Percentiles rank a stretch among this genome's conserved stretches.
Conservation (phyloP, 768 basidiomycete genomes). For the Pleurotus pulmonarius region DNA sequence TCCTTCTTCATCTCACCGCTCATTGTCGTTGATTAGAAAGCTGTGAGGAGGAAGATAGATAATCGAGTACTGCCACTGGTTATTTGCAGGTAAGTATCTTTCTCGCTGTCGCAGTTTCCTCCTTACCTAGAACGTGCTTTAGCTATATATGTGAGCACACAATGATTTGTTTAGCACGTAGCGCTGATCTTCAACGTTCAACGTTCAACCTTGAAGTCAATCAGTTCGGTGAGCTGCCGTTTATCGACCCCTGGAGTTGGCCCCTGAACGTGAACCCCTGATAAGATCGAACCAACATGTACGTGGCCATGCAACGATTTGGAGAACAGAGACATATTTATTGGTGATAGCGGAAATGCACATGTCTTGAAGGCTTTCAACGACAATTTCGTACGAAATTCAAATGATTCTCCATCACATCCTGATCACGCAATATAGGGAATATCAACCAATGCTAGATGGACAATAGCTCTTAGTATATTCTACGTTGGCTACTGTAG, state of each 20-base stretch:
- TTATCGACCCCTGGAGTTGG: background rate
- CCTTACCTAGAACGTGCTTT: background rate
- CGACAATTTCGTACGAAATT: slow-evolving; percentile 39
- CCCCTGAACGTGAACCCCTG: background rate
- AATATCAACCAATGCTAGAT: slow-evolving; percentile 48
- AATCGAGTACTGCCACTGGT: slow-evolving; percentile 46
- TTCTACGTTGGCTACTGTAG: slow-evolving; percentile 60
- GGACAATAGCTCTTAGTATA: slow-evolving; percentile 54
- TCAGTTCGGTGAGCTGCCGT: slow-evolving; percentile 35
- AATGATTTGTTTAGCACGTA: background rate
- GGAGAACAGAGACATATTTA: background rate
- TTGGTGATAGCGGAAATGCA: slow-evolving; percentile 44
- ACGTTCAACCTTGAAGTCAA: slow-evolving; percentile 31
- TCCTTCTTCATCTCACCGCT: too few species aligned
- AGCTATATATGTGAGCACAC: slow-evolving; percentile 46
- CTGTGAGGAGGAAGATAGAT: slow-evolving; percentile 49
- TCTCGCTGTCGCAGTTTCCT: background rate
- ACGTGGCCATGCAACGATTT: slow-evolving; percentile 9
- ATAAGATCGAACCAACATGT: slow-evolving; percentile 58
- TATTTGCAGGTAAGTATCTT: slow-evolving; percentile 34
- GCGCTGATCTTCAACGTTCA: slow-evolving; percentile 10
- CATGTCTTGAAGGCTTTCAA: slow-evolving; percentile 52
- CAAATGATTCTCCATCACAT: background rate
- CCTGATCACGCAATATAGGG: slow-evolving; percentile 26
- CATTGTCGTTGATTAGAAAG: slow-evolving; percentile 23